These are phyloP conservation scores for Acer campestre DNA, from an alignment of 345 rosid species.

Conservation along the genomic window DNA sequence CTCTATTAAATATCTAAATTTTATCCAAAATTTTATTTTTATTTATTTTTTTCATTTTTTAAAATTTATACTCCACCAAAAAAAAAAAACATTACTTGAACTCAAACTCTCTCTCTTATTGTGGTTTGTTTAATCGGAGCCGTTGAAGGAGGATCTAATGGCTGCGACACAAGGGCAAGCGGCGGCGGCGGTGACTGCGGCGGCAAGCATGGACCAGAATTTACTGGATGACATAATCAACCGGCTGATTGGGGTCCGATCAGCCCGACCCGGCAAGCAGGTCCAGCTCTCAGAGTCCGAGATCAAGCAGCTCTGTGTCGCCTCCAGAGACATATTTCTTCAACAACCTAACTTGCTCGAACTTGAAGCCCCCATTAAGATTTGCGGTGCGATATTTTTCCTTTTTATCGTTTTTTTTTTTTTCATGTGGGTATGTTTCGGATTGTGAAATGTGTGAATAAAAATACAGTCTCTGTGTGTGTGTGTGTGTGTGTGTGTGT, in stretches of 20 bases:
- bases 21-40: neutral
- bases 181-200: constrained; percentile 2
- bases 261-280: constrained; percentile 86
- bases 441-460: neutral
- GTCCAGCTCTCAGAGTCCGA: constrained; percentile 90
- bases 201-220: constrained; percentile 55
- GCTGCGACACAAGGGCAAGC: constrained; percentile 58
- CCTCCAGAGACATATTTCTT: constrained; percentile 76
- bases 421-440: neutral
- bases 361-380: constrained; percentile 95
- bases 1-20: too few species aligned
- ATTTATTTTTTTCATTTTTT: neutral
- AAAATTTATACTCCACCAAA: neutral
- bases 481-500: too few species aligned
- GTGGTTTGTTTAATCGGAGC: constrained; percentile 7
- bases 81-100: neutral
- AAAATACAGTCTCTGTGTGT: neutral
- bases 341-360: constrained; percentile 91
- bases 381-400: constrained; percentile 58
- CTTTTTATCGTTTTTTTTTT: neutral
- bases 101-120: neutral
- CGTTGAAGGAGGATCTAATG: constrained; percentile 37
- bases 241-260: constrained; percentile 87
- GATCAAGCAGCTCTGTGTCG: constrained; percentile 84
- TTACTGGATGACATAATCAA: constrained; percentile 77